phyloP scores from a whole-genome alignment of 2,329 filamentous ascomycete species.

The Neofusicoccum laricinum region DNA sequence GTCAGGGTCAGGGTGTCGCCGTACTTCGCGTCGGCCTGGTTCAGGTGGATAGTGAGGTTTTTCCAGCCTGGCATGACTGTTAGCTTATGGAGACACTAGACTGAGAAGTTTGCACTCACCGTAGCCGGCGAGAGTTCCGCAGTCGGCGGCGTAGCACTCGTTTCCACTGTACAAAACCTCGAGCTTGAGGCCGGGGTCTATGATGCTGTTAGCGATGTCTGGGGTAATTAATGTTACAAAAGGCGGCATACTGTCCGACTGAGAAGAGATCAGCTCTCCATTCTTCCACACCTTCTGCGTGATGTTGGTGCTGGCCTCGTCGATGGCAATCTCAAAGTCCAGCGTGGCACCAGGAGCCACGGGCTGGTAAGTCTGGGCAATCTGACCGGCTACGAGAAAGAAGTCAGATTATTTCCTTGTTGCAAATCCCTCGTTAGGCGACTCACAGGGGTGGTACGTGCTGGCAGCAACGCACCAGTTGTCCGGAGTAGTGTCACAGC shows the following conservation, averaged over 20 bases:
- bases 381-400: not conserved
- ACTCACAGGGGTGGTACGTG: constrained; percentile 14
- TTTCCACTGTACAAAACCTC: constrained; percentile 24
- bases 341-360: not conserved
- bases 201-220: not conserved
- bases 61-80: constrained; percentile 7
- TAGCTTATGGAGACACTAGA: not conserved
- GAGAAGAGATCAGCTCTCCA: constrained; percentile 15
- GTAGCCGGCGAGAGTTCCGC: constrained; percentile 16
- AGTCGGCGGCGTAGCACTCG: constrained; percentile 17
- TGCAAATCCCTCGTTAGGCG: too few relatives aligned
- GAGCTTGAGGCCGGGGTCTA: constrained; percentile 18
- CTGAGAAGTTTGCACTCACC: not conserved
- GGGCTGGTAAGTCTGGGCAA: not conserved
- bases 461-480: constrained; percentile 19
- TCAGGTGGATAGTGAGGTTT: constrained; percentile 17
- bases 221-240: not conserved
- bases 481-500: constrained; percentile 8
- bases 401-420: too few relatives aligned
- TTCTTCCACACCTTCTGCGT: constrained; percentile 15
- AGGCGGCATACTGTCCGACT: constrained; percentile 12
- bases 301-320: constrained; percentile 11
- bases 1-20: constrained; percentile 14
- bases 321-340: constrained; percentile 13
- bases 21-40: constrained; percentile 13